Evolutionary conservation across 2,329 filamentous ascomycete species (phyloP).

Genomic region (Fusarium circinatum): DNA sequence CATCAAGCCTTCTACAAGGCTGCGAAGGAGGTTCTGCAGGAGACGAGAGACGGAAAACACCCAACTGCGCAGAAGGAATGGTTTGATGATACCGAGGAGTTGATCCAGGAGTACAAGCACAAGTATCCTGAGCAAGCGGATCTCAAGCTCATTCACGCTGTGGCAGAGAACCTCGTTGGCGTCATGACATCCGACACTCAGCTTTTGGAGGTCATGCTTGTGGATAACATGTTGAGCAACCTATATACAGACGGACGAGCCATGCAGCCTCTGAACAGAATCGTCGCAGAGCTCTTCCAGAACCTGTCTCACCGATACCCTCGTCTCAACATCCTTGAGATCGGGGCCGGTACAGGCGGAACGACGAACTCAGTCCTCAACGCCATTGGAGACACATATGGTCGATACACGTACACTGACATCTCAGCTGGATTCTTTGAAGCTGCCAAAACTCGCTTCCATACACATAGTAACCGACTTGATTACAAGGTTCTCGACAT

Average conservation of each 20-base stretch:
- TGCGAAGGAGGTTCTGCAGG: neutral
- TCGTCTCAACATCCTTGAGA: neutral
- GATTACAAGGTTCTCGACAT: conserved; percentile 1
- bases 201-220: neutral
- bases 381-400: neutral
- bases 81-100: neutral
- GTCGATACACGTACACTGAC: neutral
- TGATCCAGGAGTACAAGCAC: neutral
- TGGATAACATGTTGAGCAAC: neutral
- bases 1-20: neutral
- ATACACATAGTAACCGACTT: neutral
- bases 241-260: neutral
- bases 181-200: conserved; percentile 2
- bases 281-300: neutral
- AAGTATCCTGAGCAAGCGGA: neutral
- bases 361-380: neutral
- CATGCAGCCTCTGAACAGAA: neutral
- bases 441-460: neutral
- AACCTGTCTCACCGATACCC: neutral
- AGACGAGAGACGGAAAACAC: neutral
- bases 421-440: conserved; percentile 5
- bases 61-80: neutral
- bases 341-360: neutral
- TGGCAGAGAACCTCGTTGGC: neutral
- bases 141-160: neutral